Base-by-base conservation (phyloP, 345 rosid genomes). In the Eucalyptus grandis region DNA sequence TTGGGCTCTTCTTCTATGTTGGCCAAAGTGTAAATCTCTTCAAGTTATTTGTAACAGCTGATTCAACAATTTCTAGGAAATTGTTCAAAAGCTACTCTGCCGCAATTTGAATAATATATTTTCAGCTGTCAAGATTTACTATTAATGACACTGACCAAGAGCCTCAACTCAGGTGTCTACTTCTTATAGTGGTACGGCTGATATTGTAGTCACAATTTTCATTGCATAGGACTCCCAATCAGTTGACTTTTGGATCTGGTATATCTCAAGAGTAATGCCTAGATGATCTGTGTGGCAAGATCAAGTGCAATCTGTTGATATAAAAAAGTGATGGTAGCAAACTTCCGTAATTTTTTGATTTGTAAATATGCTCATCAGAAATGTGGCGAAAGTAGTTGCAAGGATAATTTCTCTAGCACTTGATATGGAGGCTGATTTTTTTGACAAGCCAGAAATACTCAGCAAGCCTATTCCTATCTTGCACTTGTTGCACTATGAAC, bases 361-460 rank as follows among this genome's bases (percentile, higher is more conserved):
- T 31, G 40, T 67, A 1, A 31, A 31, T 67, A 8, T 31, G 1
- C 24, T 30, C 40, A 82, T 65, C 89, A 96, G 98, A 89, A 94
- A 93, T 91, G 95, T 96, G 53, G 95, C 91, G 21, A 96, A 91
- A 91, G 87, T 90, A 77, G 91, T 95, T 88, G 95, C 96, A 4
- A 94, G 96, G 92, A 85, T 96, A 88, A 93, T 97, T 86, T 97
- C 98, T 0, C 95, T 96, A 89, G 97, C 97, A 12, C 97, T 97
- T 81, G 93, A 94, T 89, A 93, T 96, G 90, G 93, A 95, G 34
- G 92, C 24, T 60, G 94, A 94, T 3, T 91, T 96, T 94, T 96
- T 96, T 90, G 96, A 97, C 88, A 94, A 54, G 69, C 98, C 96
- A 3, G 96, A 93, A 91, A 96, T 95, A 93, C 96, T 96, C 40